A percentile compares a stretch with the other conserved stretches of the same genome.
phyloP scores from a whole-genome alignment of 805 yeast genomes.

The Suhomyces canberraensis region DNA sequence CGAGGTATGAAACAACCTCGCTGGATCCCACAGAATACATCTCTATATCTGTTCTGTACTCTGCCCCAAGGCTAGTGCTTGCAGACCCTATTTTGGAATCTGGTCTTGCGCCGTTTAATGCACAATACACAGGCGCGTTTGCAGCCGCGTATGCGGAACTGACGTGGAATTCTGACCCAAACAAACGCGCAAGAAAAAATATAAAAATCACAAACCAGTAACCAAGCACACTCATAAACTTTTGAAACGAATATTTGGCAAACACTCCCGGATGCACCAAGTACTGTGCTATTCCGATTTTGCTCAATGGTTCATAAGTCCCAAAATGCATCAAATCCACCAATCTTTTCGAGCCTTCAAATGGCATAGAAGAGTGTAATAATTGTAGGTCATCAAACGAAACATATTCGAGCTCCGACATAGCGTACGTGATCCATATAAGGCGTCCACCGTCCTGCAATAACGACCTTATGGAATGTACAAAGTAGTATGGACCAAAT shows the following conservation, averaged over 20 bases:
- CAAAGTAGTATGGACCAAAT: slow-evolving; percentile 85
- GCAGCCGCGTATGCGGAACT: slow-evolving; percentile 87
- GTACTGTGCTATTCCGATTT: slow-evolving; percentile 63
- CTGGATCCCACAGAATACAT: slow-evolving; percentile 62
- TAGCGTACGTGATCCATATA: slow-evolving; percentile 80
- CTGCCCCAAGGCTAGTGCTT: slow-evolving; percentile 62
- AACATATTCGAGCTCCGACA: slow-evolving; percentile 72
- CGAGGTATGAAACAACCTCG: slow-evolving; percentile 60
- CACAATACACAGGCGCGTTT: slow-evolving; percentile 64
- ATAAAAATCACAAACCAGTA: slow-evolving; percentile 79
- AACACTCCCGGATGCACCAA: slow-evolving; percentile 92
- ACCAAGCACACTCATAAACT: slow-evolving; percentile 62
- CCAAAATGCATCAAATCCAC: slow-evolving; percentile 81
- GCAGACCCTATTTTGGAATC: slow-evolving; percentile 40
- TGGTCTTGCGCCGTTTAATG: slow-evolving; percentile 51
- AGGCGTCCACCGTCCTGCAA: slow-evolving; percentile 57
- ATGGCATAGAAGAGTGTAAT: slow-evolving; percentile 59
- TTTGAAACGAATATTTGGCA: slow-evolving; percentile 71
- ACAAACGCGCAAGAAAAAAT: slow-evolving; percentile 74
- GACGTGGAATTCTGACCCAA: slow-evolving; percentile 90
- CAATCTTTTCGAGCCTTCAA: slow-evolving; percentile 87
- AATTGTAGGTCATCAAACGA: slow-evolving; percentile 75
- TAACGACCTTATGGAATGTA: slow-evolving; percentile 58
- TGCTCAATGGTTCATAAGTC: slow-evolving; percentile 51
- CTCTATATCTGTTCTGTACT: slow-evolving; percentile 60